Percentiles rank a stretch among this genome's conserved stretches.
phyloP scores from a whole-genome alignment of 345 rosid species.

The Populus nigra region DNA sequence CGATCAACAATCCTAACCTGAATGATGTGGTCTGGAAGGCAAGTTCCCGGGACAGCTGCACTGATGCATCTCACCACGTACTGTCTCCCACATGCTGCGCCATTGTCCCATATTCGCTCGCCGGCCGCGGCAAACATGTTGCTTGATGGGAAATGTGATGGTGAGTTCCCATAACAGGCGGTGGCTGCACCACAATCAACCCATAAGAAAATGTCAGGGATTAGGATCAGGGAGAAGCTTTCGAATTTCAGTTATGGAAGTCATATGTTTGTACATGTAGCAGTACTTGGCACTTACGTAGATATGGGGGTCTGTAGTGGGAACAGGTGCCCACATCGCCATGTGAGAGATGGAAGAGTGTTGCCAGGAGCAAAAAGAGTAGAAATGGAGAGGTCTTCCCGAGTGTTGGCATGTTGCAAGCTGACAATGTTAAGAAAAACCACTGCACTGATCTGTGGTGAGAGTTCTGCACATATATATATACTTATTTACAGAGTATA shows the following conservation, averaged over 20 bases:
- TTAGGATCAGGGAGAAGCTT: neutral
- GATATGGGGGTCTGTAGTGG: conserved; percentile 41
- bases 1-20: conserved; percentile 46
- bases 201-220: neutral
- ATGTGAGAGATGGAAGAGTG: neutral
- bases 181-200: conserved; percentile 36
- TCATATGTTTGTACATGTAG: neutral
- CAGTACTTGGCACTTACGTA: conserved; percentile 32
- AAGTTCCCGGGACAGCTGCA: conserved; percentile 25
- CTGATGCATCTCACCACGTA: conserved; percentile 61
- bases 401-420: neutral
- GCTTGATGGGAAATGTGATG: conserved; percentile 45
- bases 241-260: neutral
- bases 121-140: conserved; percentile 57
- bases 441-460: too few relatives aligned
- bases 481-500: too few relatives aligned
- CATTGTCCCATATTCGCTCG: conserved; percentile 65
- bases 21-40: conserved; percentile 32
- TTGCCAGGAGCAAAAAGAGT: neutral
- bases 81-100: conserved; percentile 55
- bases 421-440: too few relatives aligned
- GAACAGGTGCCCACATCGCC: conserved; percentile 48
- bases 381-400: neutral
- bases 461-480: too few relatives aligned
- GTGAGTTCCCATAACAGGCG: conserved; percentile 45